Percentiles rank a stretch among this genome's conserved stretches.
These are phyloP conservation scores for Apiospora sp. DNA, from an alignment of 2,329 filamentous ascomycete species.

Conservation along the genomic window DNA sequence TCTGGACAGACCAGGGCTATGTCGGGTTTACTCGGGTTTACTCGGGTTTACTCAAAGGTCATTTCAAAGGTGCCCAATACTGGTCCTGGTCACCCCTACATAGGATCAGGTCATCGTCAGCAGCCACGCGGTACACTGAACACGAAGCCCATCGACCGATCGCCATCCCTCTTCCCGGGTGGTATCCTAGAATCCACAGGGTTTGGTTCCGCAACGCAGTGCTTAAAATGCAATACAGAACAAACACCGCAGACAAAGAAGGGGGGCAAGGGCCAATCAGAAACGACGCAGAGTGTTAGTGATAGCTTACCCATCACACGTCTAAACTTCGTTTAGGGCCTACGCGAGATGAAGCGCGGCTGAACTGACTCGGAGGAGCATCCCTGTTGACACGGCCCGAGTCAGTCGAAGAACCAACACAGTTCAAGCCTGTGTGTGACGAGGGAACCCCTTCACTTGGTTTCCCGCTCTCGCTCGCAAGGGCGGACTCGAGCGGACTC, in stretches of 20 bases:
- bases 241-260: neutral
- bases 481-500: neutral
- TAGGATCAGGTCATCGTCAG: neutral
- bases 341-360: neutral
- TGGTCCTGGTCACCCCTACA: neutral
- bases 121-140: neutral
- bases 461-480: neutral
- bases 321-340: neutral
- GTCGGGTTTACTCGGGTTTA: neutral
- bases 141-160: neutral
- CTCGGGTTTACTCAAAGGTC: neutral
- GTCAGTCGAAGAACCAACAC: neutral
- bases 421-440: neutral
- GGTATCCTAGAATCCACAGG: neutral
- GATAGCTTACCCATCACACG: constrained; percentile 1
- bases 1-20: neutral
- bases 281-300: neutral
- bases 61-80: neutral
- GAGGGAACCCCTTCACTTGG: neutral
- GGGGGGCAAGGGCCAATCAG: neutral
- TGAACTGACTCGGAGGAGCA: neutral
- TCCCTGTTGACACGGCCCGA: constrained; percentile 11
- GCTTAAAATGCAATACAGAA: neutral
- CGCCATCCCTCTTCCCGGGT: neutral
- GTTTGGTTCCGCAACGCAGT: neutral